phyloP scores from a whole-genome alignment of 495 filamentous ascomycete species.

The Aspergillus carlsbadensis region DNA sequence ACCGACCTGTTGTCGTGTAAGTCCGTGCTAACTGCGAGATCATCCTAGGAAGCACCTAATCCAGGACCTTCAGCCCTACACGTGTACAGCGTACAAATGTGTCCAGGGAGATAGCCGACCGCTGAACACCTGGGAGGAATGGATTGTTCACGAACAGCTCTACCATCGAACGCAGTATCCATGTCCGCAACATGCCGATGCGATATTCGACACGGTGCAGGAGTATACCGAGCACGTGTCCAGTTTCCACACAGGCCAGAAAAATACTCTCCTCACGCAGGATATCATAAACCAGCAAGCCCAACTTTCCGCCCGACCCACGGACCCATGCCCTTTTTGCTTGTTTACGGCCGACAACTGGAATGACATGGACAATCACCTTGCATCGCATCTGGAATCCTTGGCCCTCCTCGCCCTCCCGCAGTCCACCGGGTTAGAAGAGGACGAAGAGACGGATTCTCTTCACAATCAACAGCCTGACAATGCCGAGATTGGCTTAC shows the following conservation, averaged over 20 bases:
- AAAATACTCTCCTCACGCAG: not conserved
- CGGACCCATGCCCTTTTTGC: not conserved
- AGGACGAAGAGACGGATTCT: not conserved
- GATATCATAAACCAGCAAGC: not conserved
- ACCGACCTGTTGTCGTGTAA: not conserved
- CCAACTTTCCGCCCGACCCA: not conserved
- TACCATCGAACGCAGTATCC: not conserved
- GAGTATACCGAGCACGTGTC: not conserved
- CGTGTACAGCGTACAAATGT: not conserved
- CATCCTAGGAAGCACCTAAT: not conserved
- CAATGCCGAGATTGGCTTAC: not conserved
- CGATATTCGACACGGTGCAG: not conserved
- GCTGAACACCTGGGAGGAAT: slow-evolving; percentile 3
- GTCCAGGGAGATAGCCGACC: not conserved
- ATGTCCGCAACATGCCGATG: not conserved
- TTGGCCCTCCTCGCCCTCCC: slow-evolving; percentile 1
- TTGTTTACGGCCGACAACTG: not conserved
- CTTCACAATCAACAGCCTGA: not conserved
- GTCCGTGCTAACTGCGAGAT: not conserved
- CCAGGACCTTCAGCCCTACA: slow-evolving; percentile 5
- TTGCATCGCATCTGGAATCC: not conserved
- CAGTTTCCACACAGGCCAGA: not conserved
- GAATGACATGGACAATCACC: not conserved
- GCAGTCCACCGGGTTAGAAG: not conserved
- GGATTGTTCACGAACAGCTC: slow-evolving; percentile 4